Base-by-base conservation (phyloP, 1,139 yeast genomes). In the Candida labiduridarum region DNA sequence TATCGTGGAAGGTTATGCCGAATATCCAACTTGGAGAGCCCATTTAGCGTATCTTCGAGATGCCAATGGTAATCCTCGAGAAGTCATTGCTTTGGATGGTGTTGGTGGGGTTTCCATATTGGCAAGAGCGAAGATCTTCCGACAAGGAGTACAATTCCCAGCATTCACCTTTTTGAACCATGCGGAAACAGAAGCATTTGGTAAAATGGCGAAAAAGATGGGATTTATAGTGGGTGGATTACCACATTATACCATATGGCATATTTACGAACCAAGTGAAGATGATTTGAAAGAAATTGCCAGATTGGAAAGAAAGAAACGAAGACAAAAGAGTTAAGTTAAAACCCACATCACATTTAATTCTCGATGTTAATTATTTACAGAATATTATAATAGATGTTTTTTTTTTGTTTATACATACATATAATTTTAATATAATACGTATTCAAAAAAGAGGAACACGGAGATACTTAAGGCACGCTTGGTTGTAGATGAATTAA, bases 101-200 rank as follows among this genome's bases (percentile, higher is more conserved):
- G 89, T 90, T 52, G 96, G 96, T 16, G 96, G 96, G 40, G 97
- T 90, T 39, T 87, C 92, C 0, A 89, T 90, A 53, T 70, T 90
- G 50, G 92, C 96, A 4, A 85, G 84, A 63, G 96, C 96, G 1
- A 82, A 80, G 56, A 83, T 87, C n/a, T 89, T 89, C 65, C 78
- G 95, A 57, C 82, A 81, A 52, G 97, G 97, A 41, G 87, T 86
- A 27, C 88, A 87, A 64, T 89, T 89, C 75, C 96, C 96, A 9
- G 96, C 96, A 2, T 89, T 88, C 63, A 85, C 96, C 2, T 89
- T 89, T 65, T 82, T 85, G 65, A 89, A 89, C 63, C 97, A 90
- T 65, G 96, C 96, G 0, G 97, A 89, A 65, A 90, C 96, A 2
- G 95, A 90, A 66, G 96, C 95, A 0, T 89, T 89, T 69, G 97